phyloP scores from a whole-genome alignment of 108 stramenopile species.

The Nitzschia sp. region DNA sequence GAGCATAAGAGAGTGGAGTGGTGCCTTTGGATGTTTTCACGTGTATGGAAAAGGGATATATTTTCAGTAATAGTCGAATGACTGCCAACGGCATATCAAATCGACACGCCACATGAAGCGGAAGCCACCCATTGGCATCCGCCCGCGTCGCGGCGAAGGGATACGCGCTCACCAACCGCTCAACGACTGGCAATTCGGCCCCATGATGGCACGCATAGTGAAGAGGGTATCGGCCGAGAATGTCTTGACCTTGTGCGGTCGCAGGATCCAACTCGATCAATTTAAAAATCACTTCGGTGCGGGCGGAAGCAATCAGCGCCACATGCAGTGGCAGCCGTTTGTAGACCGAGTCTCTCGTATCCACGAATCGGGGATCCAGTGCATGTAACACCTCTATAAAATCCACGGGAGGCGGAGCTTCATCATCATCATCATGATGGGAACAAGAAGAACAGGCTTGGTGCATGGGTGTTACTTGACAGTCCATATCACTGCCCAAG shows the following conservation, averaged over 20 bases:
- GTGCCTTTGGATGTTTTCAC: slow-evolving; percentile 10
- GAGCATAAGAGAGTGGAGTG: slow-evolving; percentile 11
- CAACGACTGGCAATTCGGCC: background rate
- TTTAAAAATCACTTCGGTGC: background rate
- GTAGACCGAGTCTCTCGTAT: slow-evolving; percentile 10
- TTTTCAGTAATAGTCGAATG: slow-evolving; percentile 5
- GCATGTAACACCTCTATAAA: slow-evolving; percentile 3
- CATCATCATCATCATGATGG: background rate
- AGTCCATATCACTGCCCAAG: background rate
- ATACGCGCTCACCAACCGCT: background rate
- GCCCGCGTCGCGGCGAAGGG: background rate
- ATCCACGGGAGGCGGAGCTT: background rate
- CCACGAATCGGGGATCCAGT: background rate
- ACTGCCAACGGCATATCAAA: slow-evolving; percentile 2
- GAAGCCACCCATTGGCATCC: slow-evolving; percentile 11
- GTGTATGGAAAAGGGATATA: background rate
- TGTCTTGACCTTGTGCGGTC: background rate
- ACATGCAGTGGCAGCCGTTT: slow-evolving; percentile 19
- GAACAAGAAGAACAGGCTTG: background rate
- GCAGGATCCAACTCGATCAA: slow-evolving; percentile 4
- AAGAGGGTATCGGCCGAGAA: slow-evolving; percentile 13
- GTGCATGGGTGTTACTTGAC: slow-evolving; percentile 3
- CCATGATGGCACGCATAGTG: slow-evolving; percentile 19
- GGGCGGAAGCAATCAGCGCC: background rate
- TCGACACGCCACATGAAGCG: slow-evolving; percentile 20